Evolutionary conservation across 306 rosid genomes (phyloP).

Genomic region (Sphenostylis stenocarpa): DNA sequence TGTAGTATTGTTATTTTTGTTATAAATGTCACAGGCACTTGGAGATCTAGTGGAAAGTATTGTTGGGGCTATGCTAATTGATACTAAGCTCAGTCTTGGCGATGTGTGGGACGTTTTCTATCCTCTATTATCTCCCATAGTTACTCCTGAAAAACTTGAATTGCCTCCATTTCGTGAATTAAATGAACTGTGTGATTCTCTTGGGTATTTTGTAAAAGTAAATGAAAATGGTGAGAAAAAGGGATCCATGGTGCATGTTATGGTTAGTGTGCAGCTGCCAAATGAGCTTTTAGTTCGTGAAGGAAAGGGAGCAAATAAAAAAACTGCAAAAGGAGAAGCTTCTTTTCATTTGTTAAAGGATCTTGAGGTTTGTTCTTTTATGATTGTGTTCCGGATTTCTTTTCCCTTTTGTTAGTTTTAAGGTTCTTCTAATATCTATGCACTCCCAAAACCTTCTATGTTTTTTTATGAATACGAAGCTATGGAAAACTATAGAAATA

Average conservation of each 20-base stretch:
- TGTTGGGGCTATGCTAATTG: conserved; percentile 88
- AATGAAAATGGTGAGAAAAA: conserved; percentile 58
- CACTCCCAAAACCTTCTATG: background rate
- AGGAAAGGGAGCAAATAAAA: conserved; percentile 54
- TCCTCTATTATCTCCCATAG: conserved; percentile 86
- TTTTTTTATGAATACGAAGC: background rate
- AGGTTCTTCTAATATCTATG: background rate
- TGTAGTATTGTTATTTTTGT: conserved; percentile 30
- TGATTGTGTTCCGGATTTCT: conserved; percentile 9
- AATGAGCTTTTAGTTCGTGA: conserved; percentile 53
- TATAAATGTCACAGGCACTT: conserved; percentile 58
- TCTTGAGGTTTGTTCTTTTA: conserved; percentile 65
- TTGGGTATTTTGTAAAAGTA: conserved; percentile 68
- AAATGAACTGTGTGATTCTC: conserved; percentile 67
- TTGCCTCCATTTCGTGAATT: conserved; percentile 75
- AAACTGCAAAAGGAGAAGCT: conserved; percentile 83
- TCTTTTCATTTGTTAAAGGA: conserved; percentile 65
- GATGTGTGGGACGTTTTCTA: conserved; percentile 78
- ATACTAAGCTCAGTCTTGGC: conserved; percentile 71
- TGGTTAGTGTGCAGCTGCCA: conserved; percentile 69
- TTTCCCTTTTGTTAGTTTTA: background rate
- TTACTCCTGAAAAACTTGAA: conserved; percentile 93
- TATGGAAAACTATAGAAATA: background rate
- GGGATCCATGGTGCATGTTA: conserved; percentile 49
- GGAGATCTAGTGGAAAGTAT: conserved; percentile 97